phyloP scores from a whole-genome alignment of 768 basidiomycete species.

The Mycena vulgaris region DNA sequence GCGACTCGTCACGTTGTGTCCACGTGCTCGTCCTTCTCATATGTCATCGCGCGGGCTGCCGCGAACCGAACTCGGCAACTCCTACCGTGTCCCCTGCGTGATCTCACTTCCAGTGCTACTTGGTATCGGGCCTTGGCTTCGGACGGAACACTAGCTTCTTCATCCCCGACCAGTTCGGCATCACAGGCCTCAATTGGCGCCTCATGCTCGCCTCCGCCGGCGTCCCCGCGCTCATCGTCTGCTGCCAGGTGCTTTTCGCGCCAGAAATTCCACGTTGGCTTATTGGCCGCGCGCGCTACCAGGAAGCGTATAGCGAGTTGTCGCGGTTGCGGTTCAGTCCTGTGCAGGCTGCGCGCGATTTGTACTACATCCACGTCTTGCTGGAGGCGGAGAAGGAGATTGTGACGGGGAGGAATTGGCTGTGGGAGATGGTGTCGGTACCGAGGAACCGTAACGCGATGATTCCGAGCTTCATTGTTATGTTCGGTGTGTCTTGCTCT shows the following conservation, averaged over 20 bases:
- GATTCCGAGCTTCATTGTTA: conserved; percentile 73
- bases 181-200: conserved; percentile 62
- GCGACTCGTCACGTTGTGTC: no score
- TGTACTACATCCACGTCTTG: conserved; percentile 75
- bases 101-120: no score
- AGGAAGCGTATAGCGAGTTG: conserved; percentile 64
- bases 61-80: no score
- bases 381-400: conserved; percentile 51
- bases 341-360: conserved; percentile 72
- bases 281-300: conserved; percentile 54
- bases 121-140: no score
- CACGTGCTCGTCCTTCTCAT: no score
- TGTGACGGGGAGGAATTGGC: conserved; percentile 46
- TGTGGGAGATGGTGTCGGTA: conserved; percentile 74
- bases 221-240: conserved; percentile 44
- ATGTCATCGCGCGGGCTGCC: no score
- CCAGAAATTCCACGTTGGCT: conserved; percentile 40
- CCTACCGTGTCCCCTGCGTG: no score
- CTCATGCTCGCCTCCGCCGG: conserved; percentile 70
- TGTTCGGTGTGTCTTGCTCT: conserved; percentile 56
- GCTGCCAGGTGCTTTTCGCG: conserved; percentile 48
- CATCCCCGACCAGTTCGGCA: conserved; percentile 46
- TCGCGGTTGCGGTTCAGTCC: conserved; percentile 62
- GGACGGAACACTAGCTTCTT: no score
- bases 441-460: conserved; percentile 77